These are phyloP conservation scores for Jimgerdemannia flammicorona DNA, from an alignment of 192 early-diverging fungal species.

Conservation along the genomic window DNA sequence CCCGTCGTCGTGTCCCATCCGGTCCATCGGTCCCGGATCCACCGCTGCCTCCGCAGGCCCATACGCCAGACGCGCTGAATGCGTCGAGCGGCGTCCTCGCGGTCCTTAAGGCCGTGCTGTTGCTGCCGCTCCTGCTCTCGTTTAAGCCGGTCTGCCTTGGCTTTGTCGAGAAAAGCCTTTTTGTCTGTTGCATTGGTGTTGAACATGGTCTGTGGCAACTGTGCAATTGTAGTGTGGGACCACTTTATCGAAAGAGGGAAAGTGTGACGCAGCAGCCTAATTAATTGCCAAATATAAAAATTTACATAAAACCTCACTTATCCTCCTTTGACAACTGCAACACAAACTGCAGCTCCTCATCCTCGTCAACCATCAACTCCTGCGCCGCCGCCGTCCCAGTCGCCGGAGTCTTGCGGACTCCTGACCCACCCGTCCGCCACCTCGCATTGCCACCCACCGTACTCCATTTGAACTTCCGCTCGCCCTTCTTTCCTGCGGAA, in stretches of 20 bases:
- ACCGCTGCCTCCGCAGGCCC: not conserved
- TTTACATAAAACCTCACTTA: not conserved
- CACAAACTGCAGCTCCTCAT: constrained; percentile 3
- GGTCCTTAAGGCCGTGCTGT: not conserved
- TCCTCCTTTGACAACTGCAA: constrained; percentile 3
- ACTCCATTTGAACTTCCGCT: too few relatives aligned
- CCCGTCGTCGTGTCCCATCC: constrained; percentile 4
- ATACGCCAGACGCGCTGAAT: constrained; percentile 20
- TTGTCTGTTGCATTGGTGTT: constrained; percentile 6
- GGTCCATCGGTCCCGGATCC: constrained; percentile 3
- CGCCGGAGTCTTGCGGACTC: not conserved
- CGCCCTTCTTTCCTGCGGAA: not conserved
- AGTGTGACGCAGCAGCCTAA: too few relatives aligned
- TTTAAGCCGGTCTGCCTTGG: constrained; percentile 16
- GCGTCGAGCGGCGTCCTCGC: constrained; percentile 1
- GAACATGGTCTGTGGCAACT: constrained; percentile 14
- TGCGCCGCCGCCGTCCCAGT: not conserved
- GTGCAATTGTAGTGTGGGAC: too few relatives aligned
- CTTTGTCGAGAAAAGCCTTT: constrained; percentile 16
- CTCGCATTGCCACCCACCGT: not conserved
- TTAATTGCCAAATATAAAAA: too few relatives aligned
- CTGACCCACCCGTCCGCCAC: not conserved
- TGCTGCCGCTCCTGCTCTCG: constrained; percentile 19
- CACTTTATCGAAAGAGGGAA: too few relatives aligned
- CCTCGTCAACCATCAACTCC: not conserved